phyloP scores from a whole-genome alignment of 805 yeast genomes.

The Nakazawaea sp. region DNA sequence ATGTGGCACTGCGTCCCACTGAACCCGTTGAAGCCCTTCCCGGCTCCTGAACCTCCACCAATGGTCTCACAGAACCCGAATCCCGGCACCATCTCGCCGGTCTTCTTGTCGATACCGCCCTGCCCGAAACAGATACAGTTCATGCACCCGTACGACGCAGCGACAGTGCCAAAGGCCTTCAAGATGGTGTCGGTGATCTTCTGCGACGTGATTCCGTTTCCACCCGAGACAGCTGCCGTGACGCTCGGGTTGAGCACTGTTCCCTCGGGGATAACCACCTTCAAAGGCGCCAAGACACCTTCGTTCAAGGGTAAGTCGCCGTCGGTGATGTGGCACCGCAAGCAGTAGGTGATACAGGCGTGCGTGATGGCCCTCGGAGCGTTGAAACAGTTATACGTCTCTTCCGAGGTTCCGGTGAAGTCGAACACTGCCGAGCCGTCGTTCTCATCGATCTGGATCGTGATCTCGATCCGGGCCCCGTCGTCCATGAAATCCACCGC shows the following conservation, averaged over 20 bases:
- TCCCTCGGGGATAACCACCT: slow-evolving; percentile 24
- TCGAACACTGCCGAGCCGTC: slow-evolving; percentile 41
- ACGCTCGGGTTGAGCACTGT: slow-evolving; percentile 31
- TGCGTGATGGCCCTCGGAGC: slow-evolving; percentile 49
- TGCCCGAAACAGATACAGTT: slow-evolving; percentile 83
- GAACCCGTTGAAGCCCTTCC: slow-evolving; percentile 35
- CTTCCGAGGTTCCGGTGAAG: slow-evolving; percentile 45
- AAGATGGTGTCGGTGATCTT: slow-evolving; percentile 78
- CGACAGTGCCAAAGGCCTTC: slow-evolving; percentile 74
- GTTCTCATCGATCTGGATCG: slow-evolving; percentile 31
- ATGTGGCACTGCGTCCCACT: slow-evolving; percentile 46
- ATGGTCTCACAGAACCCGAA: slow-evolving; percentile 52
- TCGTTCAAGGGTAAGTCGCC: slow-evolving; percentile 51
- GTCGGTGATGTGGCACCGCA: slow-evolving; percentile 40
- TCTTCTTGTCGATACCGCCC: slow-evolving; percentile 40
- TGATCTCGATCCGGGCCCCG: slow-evolving; percentile 41
- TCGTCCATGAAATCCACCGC: slow-evolving; percentile 50
- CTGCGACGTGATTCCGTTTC: slow-evolving; percentile 75
- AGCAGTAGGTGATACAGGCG: slow-evolving; percentile 46
- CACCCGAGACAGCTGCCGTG: slow-evolving; percentile 37
- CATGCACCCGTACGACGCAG: slow-evolving; percentile 89
- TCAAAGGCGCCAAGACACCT: slow-evolving; percentile 35
- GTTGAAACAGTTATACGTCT: slow-evolving; percentile 45
- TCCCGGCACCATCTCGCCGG: slow-evolving; percentile 33
- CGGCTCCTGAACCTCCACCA: slow-evolving; percentile 51